Conservation (phyloP, 495 filamentous ascomycete species). For the Massariosphaeria phaeospora region DNA sequence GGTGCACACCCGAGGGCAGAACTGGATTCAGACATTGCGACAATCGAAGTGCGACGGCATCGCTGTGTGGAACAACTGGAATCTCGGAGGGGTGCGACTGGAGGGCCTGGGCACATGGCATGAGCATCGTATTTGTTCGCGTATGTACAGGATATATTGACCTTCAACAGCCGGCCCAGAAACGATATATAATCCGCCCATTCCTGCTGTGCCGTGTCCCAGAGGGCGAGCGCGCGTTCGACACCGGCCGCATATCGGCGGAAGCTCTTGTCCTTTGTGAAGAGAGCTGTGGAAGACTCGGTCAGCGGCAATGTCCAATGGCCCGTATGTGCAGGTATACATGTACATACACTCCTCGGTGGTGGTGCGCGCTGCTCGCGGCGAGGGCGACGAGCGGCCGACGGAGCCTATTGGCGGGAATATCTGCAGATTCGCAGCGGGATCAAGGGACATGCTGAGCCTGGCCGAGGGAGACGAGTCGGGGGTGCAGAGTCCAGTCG, state of each 20-base stretch:
- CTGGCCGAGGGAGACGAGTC: slow-evolving; percentile 6
- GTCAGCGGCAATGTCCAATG: slow-evolving; percentile 7
- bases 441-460: slow-evolving; percentile 39
- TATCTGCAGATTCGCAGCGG: slow-evolving; percentile 30
- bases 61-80: slow-evolving; percentile 73
- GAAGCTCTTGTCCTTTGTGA: slow-evolving; percentile 83
- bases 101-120: slow-evolving; percentile 73
- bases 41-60: slow-evolving; percentile 78
- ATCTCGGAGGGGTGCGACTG: slow-evolving; percentile 74
- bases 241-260: slow-evolving; percentile 86
- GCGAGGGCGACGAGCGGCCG: slow-evolving; percentile 41
- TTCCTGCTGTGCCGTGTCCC: slow-evolving; percentile 91
- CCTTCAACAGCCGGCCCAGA: slow-evolving; percentile 85
- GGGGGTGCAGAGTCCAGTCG: neutral
- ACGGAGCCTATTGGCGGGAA: slow-evolving; percentile 39
- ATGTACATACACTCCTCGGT: slow-evolving; percentile 42
- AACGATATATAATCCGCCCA: slow-evolving; percentile 99
- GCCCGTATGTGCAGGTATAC: neutral
- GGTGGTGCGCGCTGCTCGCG: slow-evolving; percentile 34
- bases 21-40: slow-evolving; percentile 93
- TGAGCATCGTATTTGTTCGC: no score
- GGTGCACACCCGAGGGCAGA: slow-evolving; percentile 94
- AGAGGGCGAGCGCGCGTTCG: slow-evolving; percentile 80
- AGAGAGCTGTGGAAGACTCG: slow-evolving; percentile 44
- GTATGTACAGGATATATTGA: slow-evolving; percentile 42